phyloP scores from a whole-genome alignment of 2,329 filamentous ascomycete genomes.

The Phialophora verrucosa region DNA sequence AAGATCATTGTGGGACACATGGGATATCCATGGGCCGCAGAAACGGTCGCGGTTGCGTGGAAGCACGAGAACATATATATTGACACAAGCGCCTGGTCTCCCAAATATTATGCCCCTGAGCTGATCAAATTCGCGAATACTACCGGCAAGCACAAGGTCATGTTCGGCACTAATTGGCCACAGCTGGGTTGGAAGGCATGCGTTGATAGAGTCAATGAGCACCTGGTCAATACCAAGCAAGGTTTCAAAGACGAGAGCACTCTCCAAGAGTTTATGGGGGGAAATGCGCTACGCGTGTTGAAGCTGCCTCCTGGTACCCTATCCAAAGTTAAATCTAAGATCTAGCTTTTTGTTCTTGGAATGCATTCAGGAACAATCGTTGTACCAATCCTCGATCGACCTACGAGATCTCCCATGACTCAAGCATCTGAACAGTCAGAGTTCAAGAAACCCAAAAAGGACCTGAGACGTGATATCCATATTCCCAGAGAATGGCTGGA shows the following conservation, averaged over 20 bases:
- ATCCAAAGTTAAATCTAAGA: not conserved
- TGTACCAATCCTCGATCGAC: too few relatives aligned
- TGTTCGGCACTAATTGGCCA: constrained; percentile 42
- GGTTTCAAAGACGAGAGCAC: constrained; percentile 23
- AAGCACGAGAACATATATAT: constrained; percentile 42
- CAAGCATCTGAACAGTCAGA: too few relatives aligned
- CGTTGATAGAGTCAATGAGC: constrained; percentile 32
- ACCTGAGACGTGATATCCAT: too few relatives aligned
- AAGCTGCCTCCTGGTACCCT: constrained; percentile 24
- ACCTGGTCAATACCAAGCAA: constrained; percentile 9
- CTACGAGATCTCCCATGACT: too few relatives aligned
- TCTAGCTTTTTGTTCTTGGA: not conserved
- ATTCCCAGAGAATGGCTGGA: too few relatives aligned
- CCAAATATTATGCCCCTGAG: constrained; percentile 40
- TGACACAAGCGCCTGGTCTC: constrained; percentile 38
- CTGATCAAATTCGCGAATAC: constrained; percentile 41
- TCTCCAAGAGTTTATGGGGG: constrained; percentile 33
- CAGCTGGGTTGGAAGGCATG: constrained; percentile 40
- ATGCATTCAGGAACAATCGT: too few relatives aligned
- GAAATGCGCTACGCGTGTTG: constrained; percentile 36
- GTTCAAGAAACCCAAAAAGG: too few relatives aligned
- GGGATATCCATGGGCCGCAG: constrained; percentile 40
- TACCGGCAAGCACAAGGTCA: constrained; percentile 38
- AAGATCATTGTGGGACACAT: constrained; percentile 40
- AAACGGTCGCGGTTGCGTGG: constrained; percentile 40